phyloP scores from a whole-genome alignment of 805 yeast species.

The Lipomyces chichibuensis region DNA sequence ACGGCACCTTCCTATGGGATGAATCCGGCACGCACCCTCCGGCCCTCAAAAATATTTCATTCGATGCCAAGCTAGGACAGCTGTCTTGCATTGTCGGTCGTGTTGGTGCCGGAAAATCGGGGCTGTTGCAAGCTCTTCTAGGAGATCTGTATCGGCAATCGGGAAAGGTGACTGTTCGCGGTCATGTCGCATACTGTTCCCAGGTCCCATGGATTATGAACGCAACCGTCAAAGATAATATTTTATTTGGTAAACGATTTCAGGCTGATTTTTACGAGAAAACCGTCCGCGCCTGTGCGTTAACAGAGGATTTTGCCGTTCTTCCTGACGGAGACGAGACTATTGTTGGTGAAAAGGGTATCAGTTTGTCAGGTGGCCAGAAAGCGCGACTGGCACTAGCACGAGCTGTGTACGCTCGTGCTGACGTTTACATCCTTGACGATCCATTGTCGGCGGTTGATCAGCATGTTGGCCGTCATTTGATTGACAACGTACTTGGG shows the following conservation, averaged over 20 bases:
- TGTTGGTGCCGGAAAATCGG: constrained; percentile 92
- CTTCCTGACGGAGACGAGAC: constrained; percentile 90
- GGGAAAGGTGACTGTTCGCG: constrained; percentile 73
- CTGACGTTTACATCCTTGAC: constrained; percentile 86
- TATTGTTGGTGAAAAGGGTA: constrained; percentile 95
- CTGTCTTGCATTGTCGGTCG: constrained; percentile 82
- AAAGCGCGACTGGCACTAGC: constrained; percentile 94
- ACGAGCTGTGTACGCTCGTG: constrained; percentile 91
- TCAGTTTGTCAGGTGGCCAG: constrained; percentile 94
- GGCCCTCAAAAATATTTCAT: constrained; percentile 66
- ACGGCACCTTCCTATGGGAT: constrained; percentile 55
- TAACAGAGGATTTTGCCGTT: constrained; percentile 71
- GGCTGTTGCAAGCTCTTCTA: constrained; percentile 72
- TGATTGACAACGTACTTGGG: constrained; percentile 80
- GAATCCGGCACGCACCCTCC: constrained; percentile 65
- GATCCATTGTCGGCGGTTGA: constrained; percentile 96
- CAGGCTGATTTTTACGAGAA: constrained; percentile 78
- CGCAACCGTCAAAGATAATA: constrained; percentile 87
- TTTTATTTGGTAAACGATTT: constrained; percentile 80
- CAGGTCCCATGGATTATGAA: constrained; percentile 98
- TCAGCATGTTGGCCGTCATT: constrained; percentile 89
- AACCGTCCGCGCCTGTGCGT: constrained; percentile 89
- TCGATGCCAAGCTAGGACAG: constrained; percentile 69
- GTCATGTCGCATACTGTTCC: constrained; percentile 82
- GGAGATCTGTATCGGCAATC: constrained; percentile 79